These are phyloP conservation scores for Galerina marginata DNA, from an alignment of 768 basidiomycete genomes.

Conservation along the genomic window DNA sequence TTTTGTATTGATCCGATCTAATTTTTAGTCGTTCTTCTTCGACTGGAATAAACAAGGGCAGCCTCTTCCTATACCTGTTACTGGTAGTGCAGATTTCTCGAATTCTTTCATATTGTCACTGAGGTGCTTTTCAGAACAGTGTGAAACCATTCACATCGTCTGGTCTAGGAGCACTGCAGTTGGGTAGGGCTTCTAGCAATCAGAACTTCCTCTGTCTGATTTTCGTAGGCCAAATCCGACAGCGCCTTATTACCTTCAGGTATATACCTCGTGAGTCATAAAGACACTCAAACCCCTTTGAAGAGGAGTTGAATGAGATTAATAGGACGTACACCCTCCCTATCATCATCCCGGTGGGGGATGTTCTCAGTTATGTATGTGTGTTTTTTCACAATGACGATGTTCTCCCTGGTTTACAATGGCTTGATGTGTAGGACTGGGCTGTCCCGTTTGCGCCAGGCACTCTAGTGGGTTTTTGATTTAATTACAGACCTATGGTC, in stretches of 20 bases:
- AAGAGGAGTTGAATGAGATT: not conserved
- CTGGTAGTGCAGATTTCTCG: slow-evolving; percentile 31
- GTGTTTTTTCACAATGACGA: not conserved
- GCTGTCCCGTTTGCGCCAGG: slow-evolving; percentile 62
- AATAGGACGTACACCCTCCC: slow-evolving; percentile 55
- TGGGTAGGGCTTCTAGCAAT: slow-evolving; percentile 36
- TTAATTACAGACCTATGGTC: not conserved
- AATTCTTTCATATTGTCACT: not conserved
- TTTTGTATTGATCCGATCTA: not conserved
- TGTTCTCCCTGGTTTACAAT: not conserved
- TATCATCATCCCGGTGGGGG: slow-evolving; percentile 55
- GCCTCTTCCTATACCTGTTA: slow-evolving; percentile 44
- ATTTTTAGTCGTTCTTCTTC: slow-evolving; percentile 49
- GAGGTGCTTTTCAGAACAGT: slow-evolving; percentile 41
- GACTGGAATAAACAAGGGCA: slow-evolving; percentile 42
- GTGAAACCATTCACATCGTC: slow-evolving; percentile 46
- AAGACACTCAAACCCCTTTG: not conserved
- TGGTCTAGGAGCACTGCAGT: slow-evolving; percentile 46
- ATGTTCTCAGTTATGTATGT: slow-evolving; percentile 52
- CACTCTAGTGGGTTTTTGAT: slow-evolving; percentile 46
- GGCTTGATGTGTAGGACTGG: slow-evolving; percentile 50
- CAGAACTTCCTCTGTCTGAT: slow-evolving; percentile 2
- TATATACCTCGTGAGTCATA: slow-evolving; percentile 61
- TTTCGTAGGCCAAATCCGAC: slow-evolving; percentile 53
- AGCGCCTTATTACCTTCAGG: slow-evolving; percentile 63